Evolutionary conservation across 345 rosid genomes (phyloP), one percentile per base, ranked within the genome.

Genomic region (Brassica napus): DNA sequence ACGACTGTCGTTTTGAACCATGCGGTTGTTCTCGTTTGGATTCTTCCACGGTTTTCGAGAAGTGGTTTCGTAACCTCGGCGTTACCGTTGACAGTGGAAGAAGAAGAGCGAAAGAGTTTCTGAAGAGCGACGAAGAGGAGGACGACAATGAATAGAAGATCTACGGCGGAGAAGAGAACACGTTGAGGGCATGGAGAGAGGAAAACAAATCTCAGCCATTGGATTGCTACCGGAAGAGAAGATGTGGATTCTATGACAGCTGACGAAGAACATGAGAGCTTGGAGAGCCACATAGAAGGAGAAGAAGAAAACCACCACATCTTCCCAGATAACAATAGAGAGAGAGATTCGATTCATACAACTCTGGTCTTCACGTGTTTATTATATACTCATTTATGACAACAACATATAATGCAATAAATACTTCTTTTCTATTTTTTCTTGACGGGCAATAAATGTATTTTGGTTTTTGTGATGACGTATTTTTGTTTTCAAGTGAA

Each of bases 171-270:
- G 23, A 90, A 79, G 24, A 94, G 80, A 75, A 75, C 83, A 78
- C 98, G 85, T 72, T 94, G 98, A 57, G 97, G 91, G 73, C 97
- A 91, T 7, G 97, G 97, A 30, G 88, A 89, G 32, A 92, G 89
- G 82, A 88, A 84, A 65, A 91, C 70, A 86, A 91, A 94, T 82
- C 88, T 84, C 30, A 92, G 79, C 97, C 97, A 90, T 69, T 77
- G 95, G 72, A 92, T 71, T 61, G 85, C 37, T 65, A 74, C 10
- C 2, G 94, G 83, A 77, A 84, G 6, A 10, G 90, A 84, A 4
- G 85, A 37, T 8, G 83, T 68, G 1, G 81, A 73, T 16, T 68
- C 80, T 69, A 82, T 55, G 63, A 79, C 85, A 4, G 85, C 82
- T 6, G 92, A 72, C 76, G 78, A 76, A 47, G 97, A 88, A 81